Evolutionary conservation across 176 grass and related monocot genomes (phyloP).

Genomic region (Triticum turgidum): DNA sequence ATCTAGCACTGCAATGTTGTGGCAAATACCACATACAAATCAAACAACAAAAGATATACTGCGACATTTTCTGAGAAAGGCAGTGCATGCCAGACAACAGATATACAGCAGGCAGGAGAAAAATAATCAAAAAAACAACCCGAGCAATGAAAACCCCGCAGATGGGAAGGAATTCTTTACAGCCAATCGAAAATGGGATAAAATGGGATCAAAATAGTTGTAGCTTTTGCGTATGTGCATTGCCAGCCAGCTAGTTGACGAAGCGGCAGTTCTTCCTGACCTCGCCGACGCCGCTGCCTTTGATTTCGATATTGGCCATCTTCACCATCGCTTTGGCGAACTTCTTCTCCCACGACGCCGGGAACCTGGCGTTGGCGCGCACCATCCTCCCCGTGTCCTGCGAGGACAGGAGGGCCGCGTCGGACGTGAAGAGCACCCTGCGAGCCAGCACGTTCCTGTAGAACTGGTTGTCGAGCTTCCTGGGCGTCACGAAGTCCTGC

Average conservation of each 20-base stretch:
- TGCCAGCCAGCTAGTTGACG: conserved; percentile 18
- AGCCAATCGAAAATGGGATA: background rate
- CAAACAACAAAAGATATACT: too few relatives aligned
- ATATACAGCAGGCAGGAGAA: background rate
- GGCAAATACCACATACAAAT: too few relatives aligned
- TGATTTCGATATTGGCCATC: conserved; percentile 32
- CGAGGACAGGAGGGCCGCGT: conserved; percentile 18
- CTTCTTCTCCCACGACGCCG: conserved; percentile 25
- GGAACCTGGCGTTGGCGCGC: background rate
- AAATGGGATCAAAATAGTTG: background rate
- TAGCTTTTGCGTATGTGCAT: background rate
- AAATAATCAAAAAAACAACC: background rate
- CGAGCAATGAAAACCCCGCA: background rate
- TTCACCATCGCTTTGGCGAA: conserved; percentile 45
- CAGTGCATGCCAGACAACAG: background rate
- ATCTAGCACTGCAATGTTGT: too few relatives aligned
- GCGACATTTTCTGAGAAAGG: too few relatives aligned
- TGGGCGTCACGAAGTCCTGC: conserved; percentile 29
- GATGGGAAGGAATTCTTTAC: background rate
- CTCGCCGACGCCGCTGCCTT: conserved; percentile 21
- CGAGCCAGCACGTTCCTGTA: conserved; percentile 30
- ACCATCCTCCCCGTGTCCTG: background rate
- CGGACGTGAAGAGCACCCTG: conserved; percentile 40
- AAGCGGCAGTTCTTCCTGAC: conserved; percentile 39
- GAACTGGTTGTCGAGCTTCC: conserved; percentile 35